These are phyloP conservation scores for Trifolium pratense DNA, from an alignment of 306 rosid genomes.

Conservation along the genomic window DNA sequence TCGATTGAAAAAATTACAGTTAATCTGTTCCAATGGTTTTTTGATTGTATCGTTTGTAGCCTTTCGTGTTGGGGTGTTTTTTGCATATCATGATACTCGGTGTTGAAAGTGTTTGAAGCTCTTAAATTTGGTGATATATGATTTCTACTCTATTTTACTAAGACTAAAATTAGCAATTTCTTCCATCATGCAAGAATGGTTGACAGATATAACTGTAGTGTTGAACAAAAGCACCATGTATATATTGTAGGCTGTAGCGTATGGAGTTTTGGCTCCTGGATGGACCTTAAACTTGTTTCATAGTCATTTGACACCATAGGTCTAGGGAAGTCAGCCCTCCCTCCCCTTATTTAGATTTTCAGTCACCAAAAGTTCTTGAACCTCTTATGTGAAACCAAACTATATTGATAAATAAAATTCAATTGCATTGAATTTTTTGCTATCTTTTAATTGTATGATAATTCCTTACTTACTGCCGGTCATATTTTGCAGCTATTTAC, in stretches of 20 bases:
- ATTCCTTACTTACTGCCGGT: conserved; percentile 33
- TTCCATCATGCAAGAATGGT: not conserved
- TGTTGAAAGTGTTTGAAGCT: not conserved
- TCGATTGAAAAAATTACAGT: not conserved
- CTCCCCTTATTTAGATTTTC: conserved; percentile 4
- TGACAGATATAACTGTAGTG: not conserved
- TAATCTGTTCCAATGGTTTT: not conserved
- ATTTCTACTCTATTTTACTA: not conserved
- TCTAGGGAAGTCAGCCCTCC: not conserved
- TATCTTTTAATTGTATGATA: conserved; percentile 3
- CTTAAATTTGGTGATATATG: not conserved
- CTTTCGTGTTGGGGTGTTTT: not conserved
- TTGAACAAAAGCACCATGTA: not conserved
- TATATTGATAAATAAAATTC: not conserved
- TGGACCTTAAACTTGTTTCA: not conserved
- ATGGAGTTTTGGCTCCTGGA: not conserved
- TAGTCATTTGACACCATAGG: not conserved
- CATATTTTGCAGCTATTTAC: conserved; percentile 72
- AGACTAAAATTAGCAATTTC: not conserved
- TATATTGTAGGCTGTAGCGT: not conserved
- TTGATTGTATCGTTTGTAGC: not conserved
- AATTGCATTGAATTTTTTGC: not conserved
- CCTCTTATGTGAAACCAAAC: not conserved
- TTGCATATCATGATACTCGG: not conserved
- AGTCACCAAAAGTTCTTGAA: not conserved